A percentile compares a stretch with the other conserved stretches of the same genome.
These are phyloP conservation scores for Biscutella laevigata DNA, from an alignment of 441 rosid species.

Conservation along the genomic window DNA sequence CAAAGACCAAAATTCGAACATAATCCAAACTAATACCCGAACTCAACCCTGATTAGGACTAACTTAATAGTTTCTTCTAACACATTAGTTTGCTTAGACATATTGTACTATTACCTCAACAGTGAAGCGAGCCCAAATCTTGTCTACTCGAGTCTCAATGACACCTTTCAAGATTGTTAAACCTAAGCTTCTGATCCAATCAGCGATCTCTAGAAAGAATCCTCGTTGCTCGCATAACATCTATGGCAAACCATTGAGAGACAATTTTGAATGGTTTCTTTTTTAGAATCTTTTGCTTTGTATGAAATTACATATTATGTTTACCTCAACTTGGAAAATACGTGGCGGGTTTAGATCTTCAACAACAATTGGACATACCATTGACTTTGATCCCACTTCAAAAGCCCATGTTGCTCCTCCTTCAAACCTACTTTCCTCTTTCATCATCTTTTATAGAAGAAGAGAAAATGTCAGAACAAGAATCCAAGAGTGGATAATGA, in stretches of 20 bases:
- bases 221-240: slow-evolving; percentile 91
- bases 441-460: slow-evolving; percentile 38
- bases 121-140: slow-evolving; percentile 81
- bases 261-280: neutral
- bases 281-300: neutral
- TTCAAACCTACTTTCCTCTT: slow-evolving; percentile 56
- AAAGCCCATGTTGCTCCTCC: slow-evolving; percentile 98
- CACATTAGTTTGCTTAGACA: no score
- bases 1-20: no score
- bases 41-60: no score
- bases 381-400: slow-evolving; percentile 81
- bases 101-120: slow-evolving; percentile 66
- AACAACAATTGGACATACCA: slow-evolving; percentile 81
- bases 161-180: slow-evolving; percentile 87
- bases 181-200: slow-evolving; percentile 76
- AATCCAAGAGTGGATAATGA: neutral
- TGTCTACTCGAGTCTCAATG: slow-evolving; percentile 66
- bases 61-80: no score
- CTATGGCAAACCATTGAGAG: slow-evolving; percentile 17
- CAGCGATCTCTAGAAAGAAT: slow-evolving; percentile 86
- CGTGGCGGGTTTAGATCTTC: slow-evolving; percentile 86
- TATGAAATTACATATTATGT: neutral
- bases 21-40: no score
- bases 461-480: neutral
- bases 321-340: slow-evolving; percentile 89